Conservation (phyloP, 2,329 filamentous ascomycete genomes). For the Monilinia vaccinii-corymbosi region DNA sequence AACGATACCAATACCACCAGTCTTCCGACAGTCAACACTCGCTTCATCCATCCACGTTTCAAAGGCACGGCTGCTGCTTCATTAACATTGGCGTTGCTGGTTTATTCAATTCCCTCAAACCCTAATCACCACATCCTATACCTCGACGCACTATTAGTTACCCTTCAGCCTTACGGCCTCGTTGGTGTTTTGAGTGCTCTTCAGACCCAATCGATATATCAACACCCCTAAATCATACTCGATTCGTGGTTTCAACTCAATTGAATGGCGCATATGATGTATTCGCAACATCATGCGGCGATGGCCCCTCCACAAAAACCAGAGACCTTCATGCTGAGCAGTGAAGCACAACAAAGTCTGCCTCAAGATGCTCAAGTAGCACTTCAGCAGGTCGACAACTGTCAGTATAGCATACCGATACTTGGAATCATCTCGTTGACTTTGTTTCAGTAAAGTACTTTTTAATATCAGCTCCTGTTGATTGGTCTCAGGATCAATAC, state of each 20-base stretch:
- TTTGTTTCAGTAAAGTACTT: slow-evolving; percentile 83
- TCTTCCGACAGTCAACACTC: slow-evolving; percentile 20
- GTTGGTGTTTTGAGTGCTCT: slow-evolving; percentile 24
- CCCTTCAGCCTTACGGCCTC: slow-evolving; percentile 18
- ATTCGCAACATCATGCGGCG: slow-evolving; percentile 64
- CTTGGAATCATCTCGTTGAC: slow-evolving; percentile 14
- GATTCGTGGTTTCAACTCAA: slow-evolving; percentile 25
- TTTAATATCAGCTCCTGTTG: slow-evolving; percentile 94
- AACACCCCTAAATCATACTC: slow-evolving; percentile 10
- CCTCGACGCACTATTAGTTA: slow-evolving; percentile 13
- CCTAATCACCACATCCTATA: slow-evolving; percentile 12
- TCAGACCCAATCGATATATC: slow-evolving; percentile 17
- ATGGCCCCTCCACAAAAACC: slow-evolving; percentile 94
- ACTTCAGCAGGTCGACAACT: slow-evolving; percentile 94
- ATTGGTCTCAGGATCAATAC: slow-evolving; percentile 95
- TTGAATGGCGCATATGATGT: slow-evolving; percentile 48
- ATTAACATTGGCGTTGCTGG: slow-evolving; percentile 23
- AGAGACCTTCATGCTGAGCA: slow-evolving; percentile 97
- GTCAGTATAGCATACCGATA: slow-evolving; percentile 45
- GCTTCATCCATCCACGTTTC: slow-evolving; percentile 19
- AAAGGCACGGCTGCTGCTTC: slow-evolving; percentile 24
- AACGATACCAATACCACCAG: background rate
- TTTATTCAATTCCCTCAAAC: slow-evolving; percentile 7
- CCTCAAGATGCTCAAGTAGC: slow-evolving; percentile 96
- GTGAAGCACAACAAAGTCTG: slow-evolving; percentile 90